phyloP scores from a whole-genome alignment of 768 basidiomycete species.

The Neoboletus brunneissimus region DNA sequence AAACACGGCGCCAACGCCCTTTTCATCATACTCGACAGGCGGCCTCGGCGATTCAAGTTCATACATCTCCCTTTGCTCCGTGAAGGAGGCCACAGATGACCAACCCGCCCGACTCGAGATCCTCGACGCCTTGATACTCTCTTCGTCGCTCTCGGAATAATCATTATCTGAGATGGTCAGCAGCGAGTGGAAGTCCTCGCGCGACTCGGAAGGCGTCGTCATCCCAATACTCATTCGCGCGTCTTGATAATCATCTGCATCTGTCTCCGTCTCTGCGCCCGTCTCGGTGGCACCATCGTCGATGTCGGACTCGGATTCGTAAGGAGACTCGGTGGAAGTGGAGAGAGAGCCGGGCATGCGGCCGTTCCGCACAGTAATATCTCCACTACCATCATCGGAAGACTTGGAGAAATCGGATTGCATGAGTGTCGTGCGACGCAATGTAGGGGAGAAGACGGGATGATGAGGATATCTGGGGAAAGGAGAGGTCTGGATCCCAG shows the following conservation, averaged over 20 bases:
- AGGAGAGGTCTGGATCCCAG: constrained; percentile 39
- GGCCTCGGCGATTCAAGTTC: constrained; percentile 1
- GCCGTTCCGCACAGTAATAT: constrained; percentile 32
- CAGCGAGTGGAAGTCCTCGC: constrained; percentile 75
- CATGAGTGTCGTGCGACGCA: constrained; percentile 46
- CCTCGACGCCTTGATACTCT: constrained; percentile 71
- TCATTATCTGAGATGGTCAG: constrained; percentile 68
- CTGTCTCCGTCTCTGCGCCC: constrained; percentile 65
- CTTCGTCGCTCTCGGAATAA: constrained; percentile 57
- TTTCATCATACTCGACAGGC: constrained; percentile 52
- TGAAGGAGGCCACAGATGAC: constrained; percentile 25
- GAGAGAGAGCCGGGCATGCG: constrained; percentile 24
- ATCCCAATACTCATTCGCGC: constrained; percentile 61
- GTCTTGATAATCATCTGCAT: constrained; percentile 72
- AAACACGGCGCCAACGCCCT: constrained; percentile 34
- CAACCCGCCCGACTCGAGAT: constrained; percentile 34
- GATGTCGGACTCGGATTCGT: constrained; percentile 44
- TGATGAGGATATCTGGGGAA: constrained; percentile 24
- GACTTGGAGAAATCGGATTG: constrained; percentile 42
- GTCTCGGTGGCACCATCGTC: constrained; percentile 54
- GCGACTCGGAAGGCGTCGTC: constrained; percentile 64
- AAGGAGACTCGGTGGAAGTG: constrained; percentile 29
- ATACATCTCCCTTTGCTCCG: constrained; percentile 9
- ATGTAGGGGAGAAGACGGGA: constrained; percentile 22
- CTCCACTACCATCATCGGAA: constrained; percentile 38